A percentile compares a stretch with the other conserved stretches of the same genome.
Evolutionary conservation across 2,329 filamentous ascomycete species (phyloP).

Genomic region (Xylariaceae sp.): DNA sequence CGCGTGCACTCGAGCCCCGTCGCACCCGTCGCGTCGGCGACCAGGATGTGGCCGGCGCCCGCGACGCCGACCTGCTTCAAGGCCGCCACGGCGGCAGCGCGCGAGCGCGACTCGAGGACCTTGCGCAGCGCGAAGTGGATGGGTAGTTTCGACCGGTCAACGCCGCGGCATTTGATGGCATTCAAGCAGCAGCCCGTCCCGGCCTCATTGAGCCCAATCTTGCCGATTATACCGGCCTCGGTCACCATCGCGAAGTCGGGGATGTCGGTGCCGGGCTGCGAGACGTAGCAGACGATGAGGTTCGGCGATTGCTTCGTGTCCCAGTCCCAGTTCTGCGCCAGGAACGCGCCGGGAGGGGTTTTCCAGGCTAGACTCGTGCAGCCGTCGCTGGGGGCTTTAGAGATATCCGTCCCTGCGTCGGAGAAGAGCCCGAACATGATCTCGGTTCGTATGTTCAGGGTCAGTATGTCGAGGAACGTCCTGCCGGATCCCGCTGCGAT

Average conservation of each 20-base stretch:
- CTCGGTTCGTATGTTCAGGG: conserved; percentile 55
- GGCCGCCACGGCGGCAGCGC: conserved; percentile 42
- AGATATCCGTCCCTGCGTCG: conserved; percentile 13
- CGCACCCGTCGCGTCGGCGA: conserved; percentile 42
- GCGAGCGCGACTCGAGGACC: conserved; percentile 49
- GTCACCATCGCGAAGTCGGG: conserved; percentile 54
- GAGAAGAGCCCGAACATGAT: conserved; percentile 54
- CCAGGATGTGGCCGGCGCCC: conserved; percentile 46
- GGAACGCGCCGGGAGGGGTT: conserved; percentile 33
- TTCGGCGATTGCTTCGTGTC: conserved; percentile 46
- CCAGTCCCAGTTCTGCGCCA: conserved; percentile 62
- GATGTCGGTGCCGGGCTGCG: conserved; percentile 35
- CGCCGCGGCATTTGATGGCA: conserved; percentile 55
- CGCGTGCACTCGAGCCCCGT: conserved; percentile 44
- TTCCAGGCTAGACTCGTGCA: conserved; percentile 51
- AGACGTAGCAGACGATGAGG: conserved; percentile 45
- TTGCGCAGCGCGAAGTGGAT: conserved; percentile 58
- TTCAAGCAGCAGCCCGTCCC: conserved; percentile 60
- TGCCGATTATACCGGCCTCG: conserved; percentile 58
- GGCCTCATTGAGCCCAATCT: conserved; percentile 58
- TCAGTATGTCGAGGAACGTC: conserved; percentile 49
- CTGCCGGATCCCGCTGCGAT: conserved; percentile 48
- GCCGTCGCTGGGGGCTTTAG: conserved; percentile 41
- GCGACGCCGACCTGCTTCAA: conserved; percentile 45
- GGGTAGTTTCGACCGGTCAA: conserved; percentile 49